A percentile compares a stretch with the other conserved stretches of the same genome.
phyloP scores from a whole-genome alignment of 2,329 filamentous ascomycete genomes.

The Fusarium pseudocircinatum region DNA sequence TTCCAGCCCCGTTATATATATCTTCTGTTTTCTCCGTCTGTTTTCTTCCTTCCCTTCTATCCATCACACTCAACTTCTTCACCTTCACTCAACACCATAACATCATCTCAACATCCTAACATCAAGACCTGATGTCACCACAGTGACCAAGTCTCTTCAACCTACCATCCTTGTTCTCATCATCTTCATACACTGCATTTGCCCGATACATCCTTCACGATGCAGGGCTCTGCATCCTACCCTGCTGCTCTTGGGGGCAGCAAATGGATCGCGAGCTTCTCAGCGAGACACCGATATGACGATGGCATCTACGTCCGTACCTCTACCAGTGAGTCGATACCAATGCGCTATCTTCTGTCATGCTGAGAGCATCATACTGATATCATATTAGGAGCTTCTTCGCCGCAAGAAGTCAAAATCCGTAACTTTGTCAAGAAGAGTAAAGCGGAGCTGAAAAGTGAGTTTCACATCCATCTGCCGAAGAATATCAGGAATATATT shows the following conservation, averaged over 20 bases:
- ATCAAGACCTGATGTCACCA: not conserved
- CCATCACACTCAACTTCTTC: not conserved
- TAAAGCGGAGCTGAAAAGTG: conserved; percentile 15
- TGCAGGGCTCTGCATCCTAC: conserved; percentile 19
- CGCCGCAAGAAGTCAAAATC: conserved; percentile 6
- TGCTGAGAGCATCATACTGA: not conserved
- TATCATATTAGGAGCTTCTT: not conserved
- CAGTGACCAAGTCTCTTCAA: not conserved
- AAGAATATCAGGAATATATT: not conserved
- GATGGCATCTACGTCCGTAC: not conserved
- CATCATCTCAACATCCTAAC: not conserved
- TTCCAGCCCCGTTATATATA: not conserved
- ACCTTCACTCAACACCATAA: not conserved
- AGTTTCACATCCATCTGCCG: not conserved
- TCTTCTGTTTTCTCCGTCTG: not conserved
- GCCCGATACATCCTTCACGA: not conserved
- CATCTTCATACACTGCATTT: not conserved
- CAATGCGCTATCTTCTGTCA: not conserved
- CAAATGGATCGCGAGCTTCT: conserved; percentile 8
- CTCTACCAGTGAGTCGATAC: conserved; percentile 1
- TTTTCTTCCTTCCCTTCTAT: not conserved
- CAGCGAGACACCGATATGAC: not conserved
- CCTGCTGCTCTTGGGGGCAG: conserved; percentile 18
- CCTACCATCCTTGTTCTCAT: not conserved
- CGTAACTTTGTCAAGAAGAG: conserved; percentile 1